Conservation (phyloP, 2,329 filamentous ascomycete genomes). For the Colletotrichum sp. region DNA sequence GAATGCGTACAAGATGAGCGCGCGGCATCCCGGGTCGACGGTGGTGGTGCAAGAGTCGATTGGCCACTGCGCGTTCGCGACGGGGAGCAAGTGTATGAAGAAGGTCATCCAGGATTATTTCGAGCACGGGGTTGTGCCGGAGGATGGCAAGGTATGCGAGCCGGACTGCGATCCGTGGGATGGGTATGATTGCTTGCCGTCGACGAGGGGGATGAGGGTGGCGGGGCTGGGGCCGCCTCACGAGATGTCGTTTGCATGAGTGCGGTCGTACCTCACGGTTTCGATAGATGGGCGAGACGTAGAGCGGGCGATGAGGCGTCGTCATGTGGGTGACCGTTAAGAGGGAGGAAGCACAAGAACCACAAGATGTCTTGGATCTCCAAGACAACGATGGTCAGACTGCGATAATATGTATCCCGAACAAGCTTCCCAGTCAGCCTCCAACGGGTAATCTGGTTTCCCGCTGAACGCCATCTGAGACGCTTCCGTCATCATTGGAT, state of each 20-base stretch:
- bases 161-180: constrained; percentile 25
- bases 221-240: not conserved
- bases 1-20: constrained; percentile 36
- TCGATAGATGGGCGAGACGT: not conserved
- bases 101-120: constrained; percentile 30
- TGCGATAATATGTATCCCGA: not conserved
- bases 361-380: not conserved
- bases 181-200: not conserved
- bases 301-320: not conserved
- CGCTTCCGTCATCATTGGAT: not conserved
- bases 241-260: not conserved
- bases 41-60: constrained; percentile 34
- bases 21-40: constrained; percentile 29
- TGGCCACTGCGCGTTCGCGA: constrained; percentile 29
- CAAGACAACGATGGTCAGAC: not conserved
- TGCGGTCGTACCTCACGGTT: not conserved
- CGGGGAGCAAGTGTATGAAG: constrained; percentile 25
- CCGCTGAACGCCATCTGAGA: not conserved
- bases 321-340: not conserved
- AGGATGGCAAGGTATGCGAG: constrained; percentile 26
- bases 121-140: constrained; percentile 32
- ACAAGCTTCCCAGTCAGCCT: not conserved
- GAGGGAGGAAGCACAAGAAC: not conserved
- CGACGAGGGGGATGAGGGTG: not conserved
- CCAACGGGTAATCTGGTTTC: not conserved